Conservation (phyloP, 805 yeast species). For the Teunomyces stri region DNA sequence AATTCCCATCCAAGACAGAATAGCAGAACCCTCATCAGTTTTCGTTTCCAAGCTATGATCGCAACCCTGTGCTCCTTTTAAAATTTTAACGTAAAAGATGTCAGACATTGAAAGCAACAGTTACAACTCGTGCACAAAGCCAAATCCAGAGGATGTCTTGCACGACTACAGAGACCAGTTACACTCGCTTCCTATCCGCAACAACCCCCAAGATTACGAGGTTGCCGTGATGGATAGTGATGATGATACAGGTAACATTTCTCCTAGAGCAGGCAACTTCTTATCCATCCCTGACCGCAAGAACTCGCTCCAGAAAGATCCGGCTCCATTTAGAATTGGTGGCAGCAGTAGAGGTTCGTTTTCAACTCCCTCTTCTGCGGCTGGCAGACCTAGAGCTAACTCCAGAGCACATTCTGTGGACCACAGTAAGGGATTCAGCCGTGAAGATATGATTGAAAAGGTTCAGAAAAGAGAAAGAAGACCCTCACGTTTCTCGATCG, state of each 20-base stretch:
- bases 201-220: conserved; percentile 5
- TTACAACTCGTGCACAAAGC: conserved; percentile 25
- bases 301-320: not conserved
- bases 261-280: conserved; percentile 11
- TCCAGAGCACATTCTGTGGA: conserved; percentile 21
- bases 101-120: conserved; percentile 40
- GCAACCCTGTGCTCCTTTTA: conserved; percentile 1
- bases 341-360: not conserved
- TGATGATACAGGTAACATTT: conserved; percentile 9
- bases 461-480: conserved; percentile 28
- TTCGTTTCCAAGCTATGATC: conserved; percentile 7
- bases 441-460: conserved; percentile 4
- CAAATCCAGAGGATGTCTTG: conserved; percentile 32
- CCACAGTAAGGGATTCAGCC: conserved; percentile 27
- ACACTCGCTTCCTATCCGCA: conserved; percentile 28
- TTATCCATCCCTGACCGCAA: conserved; percentile 4
- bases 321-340: not conserved
- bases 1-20: not conserved
- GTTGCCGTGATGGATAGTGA: conserved; percentile 13
- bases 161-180: conserved; percentile 42
- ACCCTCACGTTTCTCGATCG: conserved; percentile 40
- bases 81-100: conserved; percentile 18
- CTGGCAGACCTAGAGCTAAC: conserved; percentile 13
- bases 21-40: not conserved
- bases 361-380: conserved; percentile 3